Evolutionary conservation across 2,329 filamentous ascomycete species (phyloP), one percentile per base, ranked within the genome.

Genomic region (Aureobasidium sp.): DNA sequence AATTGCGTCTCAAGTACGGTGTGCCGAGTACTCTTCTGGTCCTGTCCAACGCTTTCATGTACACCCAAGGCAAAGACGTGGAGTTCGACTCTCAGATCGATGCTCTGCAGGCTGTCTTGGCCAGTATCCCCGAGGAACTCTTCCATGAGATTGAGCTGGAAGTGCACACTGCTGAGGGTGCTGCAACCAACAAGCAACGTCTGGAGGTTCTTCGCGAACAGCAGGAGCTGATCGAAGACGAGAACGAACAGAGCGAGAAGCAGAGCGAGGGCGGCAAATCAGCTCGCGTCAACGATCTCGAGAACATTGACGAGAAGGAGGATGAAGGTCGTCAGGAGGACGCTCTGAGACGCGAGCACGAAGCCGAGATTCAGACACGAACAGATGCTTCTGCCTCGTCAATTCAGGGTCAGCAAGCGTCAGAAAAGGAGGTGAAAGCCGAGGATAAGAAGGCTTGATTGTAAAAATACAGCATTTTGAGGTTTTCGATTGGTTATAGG

Each of bases 121-220:
- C 88, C 35, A 90, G 87, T 56, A 97, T 98, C 58, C 93, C 93
- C 3, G 93, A 98, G 71, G 93, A 98, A 70, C 79, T 98, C 35
- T 98, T 94, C 87, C 93, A 98, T 77, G 93, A 98, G 76, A 96
- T 98, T 59, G 93, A 97, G 72, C 85, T 98, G 27, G 93, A 98
- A 74, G 90, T 98, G 8, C 89, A 96, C 78, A 95, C 85, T 57
- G 90, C 91, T 44, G 93, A 98, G 73, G 93, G 93, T 57, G 91
- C 90, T 10, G 93, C 93, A 21, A 98, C 93, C 60, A 98, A 98
- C 81, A 96, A 94, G 79, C 93, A 97, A 77, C 86, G 93, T 68
- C 85, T 98, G 37, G 93, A 98, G 75, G 93, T 98, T 14, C 80
- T 98, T 67, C 94, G 90, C 79, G 93, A 98, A 75, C 93, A 98